A percentile compares a stretch with the other conserved stretches of the same genome.
These are phyloP conservation scores for Ganoderma leucocontextum DNA, from an alignment of 1,284 basidiomycete genomes.

Conservation along the genomic window DNA sequence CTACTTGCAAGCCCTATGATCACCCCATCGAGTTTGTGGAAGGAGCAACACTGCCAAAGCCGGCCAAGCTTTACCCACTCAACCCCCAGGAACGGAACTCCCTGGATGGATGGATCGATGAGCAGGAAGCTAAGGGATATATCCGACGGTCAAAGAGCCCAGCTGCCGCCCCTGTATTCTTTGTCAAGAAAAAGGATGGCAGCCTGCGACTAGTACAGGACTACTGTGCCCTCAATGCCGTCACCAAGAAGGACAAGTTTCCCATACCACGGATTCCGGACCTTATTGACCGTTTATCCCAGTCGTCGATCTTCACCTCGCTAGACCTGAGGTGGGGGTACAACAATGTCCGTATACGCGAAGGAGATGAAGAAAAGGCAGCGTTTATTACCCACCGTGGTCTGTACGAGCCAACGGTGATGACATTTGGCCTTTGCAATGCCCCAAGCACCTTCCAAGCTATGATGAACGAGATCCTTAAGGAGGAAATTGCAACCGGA, in stretches of 20 bases:
- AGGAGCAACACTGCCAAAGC: slow-evolving; percentile 15
- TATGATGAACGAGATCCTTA: slow-evolving; percentile 18
- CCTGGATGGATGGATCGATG: slow-evolving; percentile 9
- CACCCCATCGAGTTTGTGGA: slow-evolving; percentile 29
- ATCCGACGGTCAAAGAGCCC: slow-evolving; percentile 23
- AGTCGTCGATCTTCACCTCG: slow-evolving; percentile 13
- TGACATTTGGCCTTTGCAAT: slow-evolving; percentile 44
- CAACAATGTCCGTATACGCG: slow-evolving; percentile 17
- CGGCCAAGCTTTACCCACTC: slow-evolving; percentile 37
- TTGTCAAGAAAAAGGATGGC: slow-evolving; percentile 51
- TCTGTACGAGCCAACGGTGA: slow-evolving; percentile 41
- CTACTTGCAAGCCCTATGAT: slow-evolving; percentile 24
- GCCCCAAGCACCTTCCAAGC: slow-evolving; percentile 40
- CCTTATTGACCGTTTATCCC: slow-evolving; percentile 10
- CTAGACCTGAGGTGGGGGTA: slow-evolving; percentile 21
- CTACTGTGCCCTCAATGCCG: slow-evolving; percentile 35
- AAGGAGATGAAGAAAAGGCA: slow-evolving; percentile 31
- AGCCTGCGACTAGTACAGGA: slow-evolving; percentile 30
- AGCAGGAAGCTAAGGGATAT: slow-evolving; percentile 8
- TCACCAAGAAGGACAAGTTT: slow-evolving; percentile 38
- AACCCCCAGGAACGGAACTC: slow-evolving; percentile 34
- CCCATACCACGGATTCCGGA: slow-evolving; percentile 14
- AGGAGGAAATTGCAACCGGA: slow-evolving; percentile 12
- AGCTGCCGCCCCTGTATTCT: slow-evolving; percentile 44
- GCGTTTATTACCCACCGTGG: slow-evolving; percentile 24